A percentile compares a stretch with the other conserved stretches of the same genome.
Conservation (phyloP, 768 basidiomycete species). For the Hericium alpestre region DNA sequence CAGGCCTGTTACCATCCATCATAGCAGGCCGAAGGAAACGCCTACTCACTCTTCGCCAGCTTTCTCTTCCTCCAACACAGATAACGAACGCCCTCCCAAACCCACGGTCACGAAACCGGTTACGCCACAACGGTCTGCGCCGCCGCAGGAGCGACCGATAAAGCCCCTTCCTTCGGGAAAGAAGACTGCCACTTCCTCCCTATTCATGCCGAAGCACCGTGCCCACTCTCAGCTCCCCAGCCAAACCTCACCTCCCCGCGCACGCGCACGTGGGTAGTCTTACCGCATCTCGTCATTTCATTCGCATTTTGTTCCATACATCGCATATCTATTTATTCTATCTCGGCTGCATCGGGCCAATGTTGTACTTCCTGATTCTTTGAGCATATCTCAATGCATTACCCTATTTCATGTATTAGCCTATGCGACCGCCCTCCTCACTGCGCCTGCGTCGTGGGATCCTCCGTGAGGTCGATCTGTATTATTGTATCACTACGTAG, state of each 20-base stretch:
- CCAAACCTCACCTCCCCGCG: constrained; percentile 3
- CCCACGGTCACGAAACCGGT: not conserved
- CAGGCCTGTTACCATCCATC: not conserved
- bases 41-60: too few relatives aligned
- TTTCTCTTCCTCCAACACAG: too few relatives aligned
- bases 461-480: too few relatives aligned
- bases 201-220: constrained; percentile 72
- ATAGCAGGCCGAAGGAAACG: not conserved
- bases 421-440: too few relatives aligned
- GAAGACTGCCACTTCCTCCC: constrained; percentile 51
- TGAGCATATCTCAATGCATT: too few relatives aligned
- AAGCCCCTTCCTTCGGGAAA: constrained; percentile 23
- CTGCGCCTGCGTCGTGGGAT: too few relatives aligned
- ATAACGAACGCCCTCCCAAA: too few relatives aligned
- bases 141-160: not conserved
- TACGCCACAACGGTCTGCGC: not conserved
- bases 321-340: not conserved
- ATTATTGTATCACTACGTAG: too few relatives aligned
- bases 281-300: not conserved
- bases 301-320: not conserved
- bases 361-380: not conserved
- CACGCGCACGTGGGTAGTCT: constrained; percentile 2
- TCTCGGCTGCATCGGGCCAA: not conserved
- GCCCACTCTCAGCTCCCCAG: constrained; percentile 29
- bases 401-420: too few relatives aligned